phyloP scores from a whole-genome alignment of 2,329 filamentous ascomycete species.

The Ceratocystis alfenasii region DNA sequence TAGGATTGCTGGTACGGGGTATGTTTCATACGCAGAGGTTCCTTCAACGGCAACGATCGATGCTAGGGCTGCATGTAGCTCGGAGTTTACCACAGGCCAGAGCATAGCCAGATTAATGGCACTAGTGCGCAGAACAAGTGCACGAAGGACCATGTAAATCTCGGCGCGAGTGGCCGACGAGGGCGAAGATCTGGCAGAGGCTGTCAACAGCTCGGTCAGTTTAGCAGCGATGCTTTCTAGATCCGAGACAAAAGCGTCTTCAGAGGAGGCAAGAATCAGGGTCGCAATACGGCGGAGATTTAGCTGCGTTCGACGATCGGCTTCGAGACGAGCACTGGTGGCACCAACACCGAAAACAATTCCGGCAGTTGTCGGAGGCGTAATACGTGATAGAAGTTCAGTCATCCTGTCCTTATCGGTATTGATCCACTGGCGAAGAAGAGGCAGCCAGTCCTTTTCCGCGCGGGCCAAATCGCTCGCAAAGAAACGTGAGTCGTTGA shows the following conservation, averaged over 20 bases:
- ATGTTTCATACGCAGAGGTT: constrained; percentile 54
- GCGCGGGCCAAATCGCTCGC: constrained; percentile 54
- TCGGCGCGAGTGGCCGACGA: constrained; percentile 83
- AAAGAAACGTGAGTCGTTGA: constrained; percentile 83
- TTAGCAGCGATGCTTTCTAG: constrained; percentile 66
- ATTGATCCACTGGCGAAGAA: constrained; percentile 72
- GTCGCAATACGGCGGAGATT: constrained; percentile 74
- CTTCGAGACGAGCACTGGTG: constrained; percentile 83
- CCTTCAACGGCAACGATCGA: constrained; percentile 59
- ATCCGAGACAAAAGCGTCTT: constrained; percentile 70
- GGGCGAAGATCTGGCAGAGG: constrained; percentile 78
- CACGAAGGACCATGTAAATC: constrained; percentile 75
- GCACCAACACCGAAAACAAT: constrained; percentile 98
- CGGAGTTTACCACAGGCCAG: constrained; percentile 82
- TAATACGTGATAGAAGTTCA: constrained; percentile 67
- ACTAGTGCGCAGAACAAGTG: constrained; percentile 66
- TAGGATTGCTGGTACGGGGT: constrained; percentile 63
- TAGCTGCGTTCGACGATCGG: constrained; percentile 83
- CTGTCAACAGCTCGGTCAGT: constrained; percentile 71
- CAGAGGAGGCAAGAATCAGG: constrained; percentile 61
- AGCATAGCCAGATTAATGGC: constrained; percentile 68
- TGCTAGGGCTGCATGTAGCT: constrained; percentile 68
- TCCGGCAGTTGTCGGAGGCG: constrained; percentile 78
- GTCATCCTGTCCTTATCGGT: constrained; percentile 79
- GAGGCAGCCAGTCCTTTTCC: constrained; percentile 63